These are phyloP conservation scores for Syzygium oleosum DNA, from an alignment of 345 rosid species.

Conservation along the genomic window DNA sequence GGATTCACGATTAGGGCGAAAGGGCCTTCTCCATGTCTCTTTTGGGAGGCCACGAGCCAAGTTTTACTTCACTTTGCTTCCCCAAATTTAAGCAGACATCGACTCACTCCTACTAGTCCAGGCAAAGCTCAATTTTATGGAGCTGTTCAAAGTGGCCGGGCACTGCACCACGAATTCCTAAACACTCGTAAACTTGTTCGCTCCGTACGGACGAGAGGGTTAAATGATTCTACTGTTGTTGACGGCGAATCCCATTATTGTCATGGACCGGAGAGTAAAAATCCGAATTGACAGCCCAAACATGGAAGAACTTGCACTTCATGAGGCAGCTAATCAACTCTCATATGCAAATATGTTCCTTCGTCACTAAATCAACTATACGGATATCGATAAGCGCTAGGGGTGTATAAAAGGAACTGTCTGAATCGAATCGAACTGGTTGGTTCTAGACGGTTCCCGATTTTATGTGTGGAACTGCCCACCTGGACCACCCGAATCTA, in stretches of 20 bases:
- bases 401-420: background rate
- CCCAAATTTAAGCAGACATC: background rate
- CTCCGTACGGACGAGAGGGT: background rate
- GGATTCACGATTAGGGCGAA: background rate
- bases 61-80: background rate
- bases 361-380: background rate
- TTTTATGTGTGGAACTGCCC: background rate
- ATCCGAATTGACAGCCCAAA: background rate
- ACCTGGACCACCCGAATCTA: rapidly evolving
- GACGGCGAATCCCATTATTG: background rate
- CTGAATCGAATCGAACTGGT: rapidly evolving
- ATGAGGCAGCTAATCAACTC: background rate
- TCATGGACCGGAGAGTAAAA: background rate
- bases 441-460: rapidly evolving
- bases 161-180: too few species aligned
- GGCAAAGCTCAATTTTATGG: background rate
- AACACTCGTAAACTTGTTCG: too few species aligned
- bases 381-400: background rate
- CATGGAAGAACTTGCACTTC: background rate
- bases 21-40: background rate
- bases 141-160: background rate
- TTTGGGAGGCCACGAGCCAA: background rate
- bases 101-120: background rate
- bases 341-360: background rate
- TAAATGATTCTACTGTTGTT: background rate